A percentile compares a stretch with the other conserved stretches of the same genome.
Evolutionary conservation across 352 stramenopile genomes (phyloP).

Genomic region (Phytophthora sansomeana): DNA sequence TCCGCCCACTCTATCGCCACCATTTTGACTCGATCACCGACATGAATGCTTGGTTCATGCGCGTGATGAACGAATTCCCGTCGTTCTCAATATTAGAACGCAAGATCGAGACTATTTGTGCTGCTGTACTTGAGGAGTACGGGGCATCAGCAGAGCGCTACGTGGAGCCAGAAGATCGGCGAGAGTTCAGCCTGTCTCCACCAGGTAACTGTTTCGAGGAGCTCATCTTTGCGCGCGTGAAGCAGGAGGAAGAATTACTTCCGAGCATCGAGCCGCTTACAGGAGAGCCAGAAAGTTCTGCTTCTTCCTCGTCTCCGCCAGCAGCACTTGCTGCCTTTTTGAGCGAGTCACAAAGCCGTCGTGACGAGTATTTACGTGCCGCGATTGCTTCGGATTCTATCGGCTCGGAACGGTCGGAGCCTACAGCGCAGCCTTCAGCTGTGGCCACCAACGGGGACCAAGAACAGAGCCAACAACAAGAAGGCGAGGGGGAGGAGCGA

Average conservation of each 20-base stretch:
- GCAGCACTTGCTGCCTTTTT: conserved; percentile 38
- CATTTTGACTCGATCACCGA: conserved; percentile 56
- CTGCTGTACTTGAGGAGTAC: conserved; percentile 34
- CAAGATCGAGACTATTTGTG: conserved; percentile 77
- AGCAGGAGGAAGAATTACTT: conserved; percentile 46
- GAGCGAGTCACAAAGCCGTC: conserved; percentile 46
- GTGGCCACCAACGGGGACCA: conserved; percentile 7
- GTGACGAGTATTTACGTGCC: conserved; percentile 54
- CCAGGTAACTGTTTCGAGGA: conserved; percentile 70
- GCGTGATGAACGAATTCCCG: conserved; percentile 77
- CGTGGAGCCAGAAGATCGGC: conserved; percentile 59
- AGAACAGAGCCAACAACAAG: conserved; percentile 16
- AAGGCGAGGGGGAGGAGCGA: conserved; percentile 18
- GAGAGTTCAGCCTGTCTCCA: conserved; percentile 69
- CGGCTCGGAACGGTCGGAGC: conserved; percentile 1
- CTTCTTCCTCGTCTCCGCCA: conserved; percentile 11
- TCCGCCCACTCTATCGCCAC: conserved; percentile 69
- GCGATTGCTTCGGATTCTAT: conserved; percentile 41
- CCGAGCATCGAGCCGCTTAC: conserved; percentile 28
- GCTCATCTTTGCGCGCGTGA: conserved; percentile 47
- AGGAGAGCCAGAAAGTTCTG: conserved; percentile 5
- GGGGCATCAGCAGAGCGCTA: conserved; percentile 42
- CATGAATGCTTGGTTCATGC: conserved; percentile 67
- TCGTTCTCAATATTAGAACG: conserved; percentile 76
- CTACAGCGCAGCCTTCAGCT: conserved; percentile 12